Evolutionary conservation across 2,329 filamentous ascomycete genomes (phyloP), one percentile per base, ranked within the genome.

Genomic region (Ceratocystis ficicola): DNA sequence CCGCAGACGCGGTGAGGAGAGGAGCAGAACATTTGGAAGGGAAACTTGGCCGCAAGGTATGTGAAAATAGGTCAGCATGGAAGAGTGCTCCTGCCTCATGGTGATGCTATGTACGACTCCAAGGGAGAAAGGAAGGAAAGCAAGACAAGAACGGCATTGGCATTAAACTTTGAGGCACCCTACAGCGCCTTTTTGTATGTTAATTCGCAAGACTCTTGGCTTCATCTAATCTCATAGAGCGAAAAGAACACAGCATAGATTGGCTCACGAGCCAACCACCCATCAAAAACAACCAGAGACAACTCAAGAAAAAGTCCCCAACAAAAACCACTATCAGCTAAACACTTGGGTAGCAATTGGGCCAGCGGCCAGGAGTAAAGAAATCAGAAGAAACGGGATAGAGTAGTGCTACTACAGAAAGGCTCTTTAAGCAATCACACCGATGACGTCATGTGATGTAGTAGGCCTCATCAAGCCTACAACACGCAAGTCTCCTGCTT

Each of bases 311-410:
- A 22, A 25, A 52, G 5, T 10, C 48, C 20, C 7, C 48, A 50
- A 22, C 48, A 50, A 20, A 10, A 28, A 15, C 1, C 4, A 3
- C 36, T 41, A 15, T 4, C 36, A 41, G 36, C 12, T 41, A 41
- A 15, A 41, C 36, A 41, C 36, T 15, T 15, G 36, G 12, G 36
- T 15, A 41, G 36, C 36, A 15, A 41, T 41, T 12, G 36, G 36
- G 10, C 10, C 10, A 41, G 36, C 10, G 4, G 10, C 36, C 12
- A 22, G 15, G 48, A 25, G 22, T n/a, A 10, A n/a, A 52, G 48
- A 52, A n/a, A 52, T 52, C 48, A 52, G 48, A 52, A 52, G 48
- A 52, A 52, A 52, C 48, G 7, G n/a, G n/a, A 52, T 25, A 52
- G 8, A 1, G 12, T 41, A 41, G 10, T 41, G 10, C 36, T 41